A percentile compares a stretch with the other conserved stretches of the same genome.
phyloP scores from a whole-genome alignment of 768 basidiomycete species.

The Cystobasidium ongulense region DNA sequence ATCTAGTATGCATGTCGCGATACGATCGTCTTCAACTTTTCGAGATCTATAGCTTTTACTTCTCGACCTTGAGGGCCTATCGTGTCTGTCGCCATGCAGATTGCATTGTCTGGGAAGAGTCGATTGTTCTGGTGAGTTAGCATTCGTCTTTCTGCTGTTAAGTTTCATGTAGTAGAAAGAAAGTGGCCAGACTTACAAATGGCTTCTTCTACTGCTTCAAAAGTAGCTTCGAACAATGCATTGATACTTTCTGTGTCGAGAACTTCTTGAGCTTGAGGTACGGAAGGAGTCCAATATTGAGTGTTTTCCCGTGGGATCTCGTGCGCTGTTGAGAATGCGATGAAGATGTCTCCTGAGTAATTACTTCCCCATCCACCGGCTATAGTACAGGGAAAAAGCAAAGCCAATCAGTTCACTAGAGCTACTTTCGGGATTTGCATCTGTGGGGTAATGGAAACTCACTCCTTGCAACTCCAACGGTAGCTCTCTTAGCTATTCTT shows the following conservation, averaged over 20 bases:
- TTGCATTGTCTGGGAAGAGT: slow-evolving; percentile 14
- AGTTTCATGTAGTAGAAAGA: neutral
- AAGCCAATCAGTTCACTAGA: neutral
- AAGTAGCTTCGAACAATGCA: slow-evolving; percentile 17
- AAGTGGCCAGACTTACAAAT: slow-evolving; percentile 15
- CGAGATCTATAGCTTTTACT: slow-evolving; percentile 26
- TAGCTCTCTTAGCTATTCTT: slow-evolving; percentile 21
- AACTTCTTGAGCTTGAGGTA: slow-evolving; percentile 10
- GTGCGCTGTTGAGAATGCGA: slow-evolving; percentile 29
- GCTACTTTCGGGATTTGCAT: too few relatives aligned
- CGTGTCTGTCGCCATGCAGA: slow-evolving; percentile 28
- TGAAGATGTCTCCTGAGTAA: slow-evolving; percentile 29
- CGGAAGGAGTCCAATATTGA: slow-evolving; percentile 27
- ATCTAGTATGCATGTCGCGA: slow-evolving; percentile 2
- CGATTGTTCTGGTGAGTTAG: too few relatives aligned
- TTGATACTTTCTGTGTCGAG: slow-evolving; percentile 31
- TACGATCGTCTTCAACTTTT: slow-evolving; percentile 15
- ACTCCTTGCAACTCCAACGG: slow-evolving; percentile 22
- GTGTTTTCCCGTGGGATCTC: slow-evolving; percentile 27
- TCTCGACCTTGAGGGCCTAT: slow-evolving; percentile 16
- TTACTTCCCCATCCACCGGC: slow-evolving; percentile 30
- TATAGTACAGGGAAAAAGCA: neutral
- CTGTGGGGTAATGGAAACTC: too few relatives aligned
- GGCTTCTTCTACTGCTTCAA: slow-evolving; percentile 27
- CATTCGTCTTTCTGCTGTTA: neutral